Conservation (phyloP, 2,329 filamentous ascomycete species). For the Alternaria viburni region DNA sequence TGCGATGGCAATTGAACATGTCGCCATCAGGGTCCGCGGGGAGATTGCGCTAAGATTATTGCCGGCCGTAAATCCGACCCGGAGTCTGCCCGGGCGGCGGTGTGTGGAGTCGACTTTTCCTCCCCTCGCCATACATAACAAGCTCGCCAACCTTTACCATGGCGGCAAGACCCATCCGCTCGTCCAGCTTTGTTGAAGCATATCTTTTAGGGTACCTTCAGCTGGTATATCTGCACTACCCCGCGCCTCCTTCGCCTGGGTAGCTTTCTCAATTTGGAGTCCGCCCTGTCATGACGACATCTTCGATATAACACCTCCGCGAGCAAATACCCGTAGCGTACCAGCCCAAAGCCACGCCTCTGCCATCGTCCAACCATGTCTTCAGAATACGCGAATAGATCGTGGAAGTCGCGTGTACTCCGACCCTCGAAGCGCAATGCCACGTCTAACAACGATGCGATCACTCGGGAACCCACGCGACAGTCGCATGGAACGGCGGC, state of each 20-base stretch:
- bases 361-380: conserved; percentile 23
- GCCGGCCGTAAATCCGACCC: not conserved
- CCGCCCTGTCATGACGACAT: conserved; percentile 13
- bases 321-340: conserved; percentile 24
- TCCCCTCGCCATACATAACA: not conserved
- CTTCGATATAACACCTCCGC: conserved; percentile 21
- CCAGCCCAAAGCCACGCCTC: conserved; percentile 26
- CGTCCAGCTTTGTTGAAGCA: not conserved
- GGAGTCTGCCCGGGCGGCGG: not conserved
- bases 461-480: conserved; percentile 25
- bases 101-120: not conserved
- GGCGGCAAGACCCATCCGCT: not conserved
- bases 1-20: not conserved
- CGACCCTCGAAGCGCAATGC: conserved; percentile 3
- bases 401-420: conserved; percentile 26
- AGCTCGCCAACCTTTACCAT: not conserved
- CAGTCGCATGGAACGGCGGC: conserved; percentile 16
- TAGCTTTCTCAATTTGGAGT: not conserved
- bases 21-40: not conserved
- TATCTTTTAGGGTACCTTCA: not conserved
- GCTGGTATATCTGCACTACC: not conserved
- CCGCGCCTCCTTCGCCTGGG: not conserved
- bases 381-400: conserved; percentile 14
- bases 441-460: not conserved
- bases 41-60: not conserved